Base-by-base conservation (phyloP, 129 eudicot species). In the Helianthus annuus region DNA sequence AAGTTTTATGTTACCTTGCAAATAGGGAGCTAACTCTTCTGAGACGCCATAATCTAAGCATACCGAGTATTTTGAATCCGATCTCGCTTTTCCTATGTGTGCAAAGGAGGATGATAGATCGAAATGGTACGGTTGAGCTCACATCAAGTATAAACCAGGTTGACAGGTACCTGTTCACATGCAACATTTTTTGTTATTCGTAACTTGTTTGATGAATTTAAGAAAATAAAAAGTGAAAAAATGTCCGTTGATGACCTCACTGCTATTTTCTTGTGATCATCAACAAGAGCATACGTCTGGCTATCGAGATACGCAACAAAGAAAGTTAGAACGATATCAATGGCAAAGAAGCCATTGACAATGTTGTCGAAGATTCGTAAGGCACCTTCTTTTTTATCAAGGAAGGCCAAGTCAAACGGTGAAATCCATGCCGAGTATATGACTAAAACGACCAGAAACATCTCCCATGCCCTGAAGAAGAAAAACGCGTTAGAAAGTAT, bases 21-120 rank as follows among this genome's bases (percentile, higher is more conserved):
- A 95, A 95, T 60, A 95, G 85, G 75, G 89, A 85, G 83, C 99
- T 91, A 77, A 95, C 99, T 85, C 97, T 78, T 72, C 97, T 81
- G 55, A 95, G 97, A 76, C 99, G 93, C 99, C 99, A 95, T 34
- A 95, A 83, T 71, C 99, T 81, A 54, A 95, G 96, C 97, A 95
- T 95, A 72, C 90, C 85, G 60, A 94, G 91, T 62, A 85, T 49
- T 79, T 88, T 79, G 63, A 83, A 90, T 1, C 91, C 90, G 2
- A 94, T 52, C 34, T 83, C 96, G n/a, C 84, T 82, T 60, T 66
- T 75, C 44, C 80, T 94, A 80, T 83, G 78, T 19, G 94, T 90
- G 87, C 88, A 86, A 44, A 94, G 86, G 19, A 84, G 85, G 80
- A 89, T 85, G 65, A 94, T 74, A 46, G 91, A 71, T 61, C 88